Base-by-base conservation (phyloP, 2,329 filamentous ascomycete genomes). In the Xylariaceae sp. region DNA sequence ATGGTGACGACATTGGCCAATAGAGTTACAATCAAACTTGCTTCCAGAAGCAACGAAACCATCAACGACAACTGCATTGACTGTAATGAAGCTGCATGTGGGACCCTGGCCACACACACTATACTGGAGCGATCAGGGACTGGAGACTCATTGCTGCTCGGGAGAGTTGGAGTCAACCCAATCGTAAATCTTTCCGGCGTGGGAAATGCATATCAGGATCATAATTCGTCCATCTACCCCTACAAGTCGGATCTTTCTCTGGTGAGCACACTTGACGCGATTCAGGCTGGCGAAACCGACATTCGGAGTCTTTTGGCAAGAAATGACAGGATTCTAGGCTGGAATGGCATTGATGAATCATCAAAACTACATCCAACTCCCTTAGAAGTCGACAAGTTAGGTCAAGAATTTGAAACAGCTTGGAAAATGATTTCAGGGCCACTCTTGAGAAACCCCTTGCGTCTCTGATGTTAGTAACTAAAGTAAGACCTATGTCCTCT, bases 141-240 rank as follows among this genome's bases (percentile, higher is more conserved):
- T 12, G 48, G 43, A 9, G n/a, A 19, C 30, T 11, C 14, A 5
- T 18, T 38, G n/a, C 17, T 52, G n/a, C 36, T 51, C 1, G 15
- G 11, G 77, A 64, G 64, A 32, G 64, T 69, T 15, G 42, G 43
- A 2, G 35, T 54, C 4, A 27, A 27, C 14, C 45, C 52, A 3
- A 60, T 69, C 7, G 56, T 73, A 5, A 60, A 73, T 46, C 60
- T 76, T 11, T 66, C 69, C 2, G 70, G 70, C n/a, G 74, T 78
- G 5, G 75, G 75, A 12, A 64, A 68, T 39, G 66, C 72, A 42
- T 73, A 75, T 50, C 72, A 75, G 57, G 74, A 76, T 53, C 73
- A 51, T 15, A 18, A 44, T 6, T n/a, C 39, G 10, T 40, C 9
- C 33, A 11, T 38, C 10, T 44, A 33, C 12, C 14, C 22, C 3